A percentile compares a stretch with the other conserved stretches of the same genome.
Evolutionary conservation across 2,329 filamentous ascomycete genomes (phyloP).

Genomic region (Fonsecaea erecta): DNA sequence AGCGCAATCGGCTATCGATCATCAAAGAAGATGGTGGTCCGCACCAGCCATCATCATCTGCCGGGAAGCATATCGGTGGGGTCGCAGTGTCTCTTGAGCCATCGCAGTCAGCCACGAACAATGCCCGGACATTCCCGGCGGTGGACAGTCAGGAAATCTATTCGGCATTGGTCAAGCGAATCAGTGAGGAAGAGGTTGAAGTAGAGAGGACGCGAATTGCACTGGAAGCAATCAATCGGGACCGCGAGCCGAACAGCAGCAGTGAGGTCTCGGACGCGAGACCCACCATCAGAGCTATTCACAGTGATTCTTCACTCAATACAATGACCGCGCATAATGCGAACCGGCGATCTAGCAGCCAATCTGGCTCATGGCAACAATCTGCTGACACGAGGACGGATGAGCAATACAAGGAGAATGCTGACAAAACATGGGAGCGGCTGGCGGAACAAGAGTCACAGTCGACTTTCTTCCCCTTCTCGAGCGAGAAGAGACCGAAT

Average conservation of each 20-base stretch:
- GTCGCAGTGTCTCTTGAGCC: slow-evolving; percentile 41
- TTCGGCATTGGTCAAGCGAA: slow-evolving; percentile 50
- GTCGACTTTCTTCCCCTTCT: slow-evolving; percentile 34
- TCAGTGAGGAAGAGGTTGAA: slow-evolving; percentile 42
- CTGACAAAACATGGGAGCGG: slow-evolving; percentile 19
- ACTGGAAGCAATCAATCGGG: slow-evolving; percentile 23
- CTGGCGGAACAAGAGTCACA: slow-evolving; percentile 28
- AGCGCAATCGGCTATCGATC: slow-evolving; percentile 48
- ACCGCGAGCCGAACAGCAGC: neutral
- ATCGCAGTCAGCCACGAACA: slow-evolving; percentile 33
- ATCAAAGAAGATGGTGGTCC: slow-evolving; percentile 49
- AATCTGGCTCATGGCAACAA: slow-evolving; percentile 16
- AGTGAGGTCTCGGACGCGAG: neutral
- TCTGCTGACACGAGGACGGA: neutral
- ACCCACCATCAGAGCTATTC: slow-evolving; percentile 27
- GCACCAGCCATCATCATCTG: slow-evolving; percentile 40
- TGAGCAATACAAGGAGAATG: slow-evolving; percentile 17
- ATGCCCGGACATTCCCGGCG: slow-evolving; percentile 29
- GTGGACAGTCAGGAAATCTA: slow-evolving; percentile 50
- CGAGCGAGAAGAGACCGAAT: slow-evolving; percentile 22
- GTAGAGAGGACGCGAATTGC: slow-evolving; percentile 30
- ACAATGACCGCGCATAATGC: slow-evolving; percentile 10
- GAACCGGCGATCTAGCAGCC: slow-evolving; percentile 10
- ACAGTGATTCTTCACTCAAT: slow-evolving; percentile 26
- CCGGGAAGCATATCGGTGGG: slow-evolving; percentile 38